These are phyloP conservation scores for Penicillium crystallinum DNA, from an alignment of 495 filamentous ascomycete genomes.

Conservation along the genomic window DNA sequence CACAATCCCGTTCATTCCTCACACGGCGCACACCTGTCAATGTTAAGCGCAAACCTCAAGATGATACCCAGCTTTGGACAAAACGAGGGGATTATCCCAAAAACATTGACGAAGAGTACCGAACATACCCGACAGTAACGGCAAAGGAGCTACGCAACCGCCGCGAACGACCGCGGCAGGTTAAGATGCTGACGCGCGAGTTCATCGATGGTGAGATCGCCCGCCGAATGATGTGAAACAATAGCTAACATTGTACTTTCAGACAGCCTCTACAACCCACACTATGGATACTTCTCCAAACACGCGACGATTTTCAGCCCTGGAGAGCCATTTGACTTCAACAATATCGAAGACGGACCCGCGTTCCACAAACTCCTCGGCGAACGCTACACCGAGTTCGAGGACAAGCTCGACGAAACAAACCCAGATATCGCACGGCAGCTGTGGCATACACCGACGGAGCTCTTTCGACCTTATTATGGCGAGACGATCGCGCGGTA, in stretches of 20 bases:
- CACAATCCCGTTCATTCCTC: slow-evolving; percentile 41
- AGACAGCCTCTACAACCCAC: slow-evolving; percentile 96
- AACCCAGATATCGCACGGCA: slow-evolving; percentile 72
- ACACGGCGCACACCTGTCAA: slow-evolving; percentile 28
- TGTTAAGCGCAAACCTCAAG: slow-evolving; percentile 27
- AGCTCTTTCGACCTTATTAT: slow-evolving; percentile 94
- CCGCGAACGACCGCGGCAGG: slow-evolving; percentile 71
- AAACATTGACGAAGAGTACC: slow-evolving; percentile 75
- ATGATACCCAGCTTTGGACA: slow-evolving; percentile 59
- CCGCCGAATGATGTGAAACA: background rate
- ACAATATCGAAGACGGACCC: slow-evolving; percentile 68
- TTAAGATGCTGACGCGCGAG: slow-evolving; percentile 95
- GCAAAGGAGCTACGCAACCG: slow-evolving; percentile 66
- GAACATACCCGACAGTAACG: slow-evolving; percentile 76
- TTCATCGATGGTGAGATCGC: slow-evolving; percentile 81
- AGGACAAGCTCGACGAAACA: slow-evolving; percentile 73
- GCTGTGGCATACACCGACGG: slow-evolving; percentile 97
- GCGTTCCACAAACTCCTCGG: slow-evolving; percentile 74
- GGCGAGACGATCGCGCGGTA: slow-evolving; percentile 95
- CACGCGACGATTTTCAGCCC: slow-evolving; percentile 94
- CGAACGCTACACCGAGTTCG: slow-evolving; percentile 79
- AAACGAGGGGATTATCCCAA: slow-evolving; percentile 67
- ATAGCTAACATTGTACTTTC: slow-evolving; percentile 4
- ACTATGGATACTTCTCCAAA: slow-evolving; percentile 98
- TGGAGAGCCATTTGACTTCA: slow-evolving; percentile 91